Conservation (phyloP, 495 filamentous ascomycete species). For the Neurospora africana region DNA sequence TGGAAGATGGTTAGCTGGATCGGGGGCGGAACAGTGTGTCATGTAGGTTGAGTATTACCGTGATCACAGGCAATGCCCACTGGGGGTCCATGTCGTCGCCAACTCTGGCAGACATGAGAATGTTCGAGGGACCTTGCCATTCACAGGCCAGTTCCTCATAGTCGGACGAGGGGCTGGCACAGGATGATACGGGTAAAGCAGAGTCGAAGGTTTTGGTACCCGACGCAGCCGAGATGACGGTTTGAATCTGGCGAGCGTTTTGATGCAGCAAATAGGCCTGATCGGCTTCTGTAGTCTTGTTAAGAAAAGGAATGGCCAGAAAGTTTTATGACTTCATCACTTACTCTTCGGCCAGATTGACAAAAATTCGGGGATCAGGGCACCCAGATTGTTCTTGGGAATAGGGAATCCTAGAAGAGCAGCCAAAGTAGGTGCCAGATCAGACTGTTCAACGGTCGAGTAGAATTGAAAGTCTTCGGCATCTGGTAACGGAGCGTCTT, state of each 20-base stretch:
- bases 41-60: too few relatives aligned
- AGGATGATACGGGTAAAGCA: constrained; percentile 25
- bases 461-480: constrained; percentile 69
- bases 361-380: constrained; percentile 72
- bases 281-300: constrained; percentile 35
- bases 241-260: constrained; percentile 71
- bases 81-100: constrained; percentile 9
- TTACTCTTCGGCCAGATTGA: constrained; percentile 55
- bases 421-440: constrained; percentile 83
- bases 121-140: constrained; percentile 39
- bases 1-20: constrained; percentile 19
- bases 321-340: constrained; percentile 6
- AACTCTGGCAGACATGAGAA: constrained; percentile 8
- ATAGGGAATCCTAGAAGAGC: constrained; percentile 80
- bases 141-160: constrained; percentile 56
- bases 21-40: neutral
- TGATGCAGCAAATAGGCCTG: constrained; percentile 54
- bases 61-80: constrained; percentile 16
- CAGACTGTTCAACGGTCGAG: constrained; percentile 74
- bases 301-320: constrained; percentile 6
- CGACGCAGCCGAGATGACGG: constrained; percentile 61
- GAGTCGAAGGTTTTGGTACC: constrained; percentile 43
- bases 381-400: constrained; percentile 84
- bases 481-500: constrained; percentile 29
- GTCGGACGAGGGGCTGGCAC: constrained; percentile 31